Base-by-base conservation (phyloP, 1,284 basidiomycete species). In the Amylostereum areolatum region DNA sequence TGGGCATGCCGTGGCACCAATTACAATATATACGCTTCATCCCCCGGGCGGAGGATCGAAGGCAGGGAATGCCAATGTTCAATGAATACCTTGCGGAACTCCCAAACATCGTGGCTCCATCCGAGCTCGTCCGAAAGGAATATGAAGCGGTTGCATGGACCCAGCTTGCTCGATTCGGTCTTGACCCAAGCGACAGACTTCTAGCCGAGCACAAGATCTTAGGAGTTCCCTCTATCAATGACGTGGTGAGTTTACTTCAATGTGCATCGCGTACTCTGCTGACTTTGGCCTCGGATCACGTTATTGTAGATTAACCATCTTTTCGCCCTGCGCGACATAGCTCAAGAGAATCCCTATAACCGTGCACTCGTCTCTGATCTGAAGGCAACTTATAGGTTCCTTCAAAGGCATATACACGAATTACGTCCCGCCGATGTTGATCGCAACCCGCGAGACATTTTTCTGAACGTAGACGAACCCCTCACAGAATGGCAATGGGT, bases 131-230 rank as follows among this genome's bases (percentile, higher is more conserved):
- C 4, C 63, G 60, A 30, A 35, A 56, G 27, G 60, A 68, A 32
- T 67, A 62, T 41, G 68, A 69, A 52, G 45, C 63, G 1, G 60
- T 77, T 11, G 69, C 69, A 2, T 78, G 75, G 75, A 70, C 70
- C 4, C 74, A 77, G 47, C 59, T 71, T 35, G 71, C 61, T 2
- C 48, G 61, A 11, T 67, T 71, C 42, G 45, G 43, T 2, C 34
- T 18, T 9, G 11, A n/a, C 25, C 71, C 72, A 5, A 47, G 59
- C 11, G 55, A 59, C 43, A 54, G 61, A 33, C 48, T 75, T 4
- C 45, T 65, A 5, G 48, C 65, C 4, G 66, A 63, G 2, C 64
- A 75, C 54, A 56, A 59, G 10, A 52, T 50, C 1, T 55, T 77
- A 4, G 73, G 74, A 3, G 47, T 59, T 28, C 74, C 75, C 1